Evolutionary conservation across 768 basidiomycete species (phyloP), one percentile per base, ranked within the genome.

Genomic region (Mycena crocata): DNA sequence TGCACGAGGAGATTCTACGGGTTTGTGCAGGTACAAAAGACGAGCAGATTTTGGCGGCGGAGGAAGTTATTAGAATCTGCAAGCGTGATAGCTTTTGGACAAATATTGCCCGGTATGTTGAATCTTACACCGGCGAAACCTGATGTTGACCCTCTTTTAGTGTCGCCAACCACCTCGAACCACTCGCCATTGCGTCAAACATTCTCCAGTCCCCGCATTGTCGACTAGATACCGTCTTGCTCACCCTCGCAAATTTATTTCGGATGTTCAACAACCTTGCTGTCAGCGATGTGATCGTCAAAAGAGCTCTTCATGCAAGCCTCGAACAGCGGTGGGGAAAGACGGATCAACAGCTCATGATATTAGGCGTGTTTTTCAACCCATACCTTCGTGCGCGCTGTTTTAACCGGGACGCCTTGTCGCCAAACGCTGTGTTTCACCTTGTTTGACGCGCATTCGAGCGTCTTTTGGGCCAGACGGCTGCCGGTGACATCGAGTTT

Each of bases 121-220:
- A 62, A 32, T 26, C 3, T 24, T 42, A 30, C 19, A 28, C 37
- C 26, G 23, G 14, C 39, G 15, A 19, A 51, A n/a, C 31, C 23
- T 24, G 1, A 31, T 45, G 19, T 44, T 45, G 9, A 37, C 35
- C 17, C 10, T 9, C 17, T 37, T 9, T 37, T 42, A 71, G 71
- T 15, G 65, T 73, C 23, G 58, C 63, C 35, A 44, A 30, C 5
- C 66, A 73, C 58, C 71, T 77, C 24, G 68, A 74, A 54, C 76
- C 76, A 23, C 68, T 78, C 17, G 75, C 76, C 0, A 64, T 74
- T 54, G 72, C 76, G 0, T 69, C 75, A 14, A 74, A 77, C 56
- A 62, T 75, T 35, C 68, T 75, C 0, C 77, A 77, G 51, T 72
- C 66, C 9, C 54, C 72, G 17, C 28, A 56, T 39, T 60, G 64